Conservation (phyloP, 2,329 filamentous ascomycete species). For the Fusarium falciforme region DNA sequence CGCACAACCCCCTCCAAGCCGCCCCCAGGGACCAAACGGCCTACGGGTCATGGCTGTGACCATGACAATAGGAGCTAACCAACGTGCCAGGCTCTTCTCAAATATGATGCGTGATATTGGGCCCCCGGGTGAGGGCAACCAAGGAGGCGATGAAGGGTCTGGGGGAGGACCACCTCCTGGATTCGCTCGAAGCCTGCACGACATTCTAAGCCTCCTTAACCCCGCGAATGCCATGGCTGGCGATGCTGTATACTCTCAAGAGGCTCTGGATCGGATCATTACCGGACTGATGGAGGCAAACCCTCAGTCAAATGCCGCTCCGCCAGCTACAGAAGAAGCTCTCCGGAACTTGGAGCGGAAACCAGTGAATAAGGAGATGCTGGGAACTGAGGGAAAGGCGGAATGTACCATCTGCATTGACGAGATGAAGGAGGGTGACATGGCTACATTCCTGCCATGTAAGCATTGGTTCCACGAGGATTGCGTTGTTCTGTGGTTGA, state of each 20-base stretch:
- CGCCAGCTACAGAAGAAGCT: conserved; percentile 80
- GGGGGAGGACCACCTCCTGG: conserved; percentile 32
- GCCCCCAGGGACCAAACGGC: conserved; percentile 20
- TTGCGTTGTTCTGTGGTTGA: conserved; percentile 86
- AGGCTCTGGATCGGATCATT: conserved; percentile 89
- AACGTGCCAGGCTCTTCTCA: conserved; percentile 57
- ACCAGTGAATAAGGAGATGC: conserved; percentile 75
- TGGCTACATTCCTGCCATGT: conserved; percentile 84
- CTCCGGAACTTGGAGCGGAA: conserved; percentile 80
- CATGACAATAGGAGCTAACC: conserved; percentile 48
- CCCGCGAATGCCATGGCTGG: conserved; percentile 68
- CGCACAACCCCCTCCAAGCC: conserved; percentile 39
- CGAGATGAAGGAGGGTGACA: conserved; percentile 76
- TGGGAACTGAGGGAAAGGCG: conserved; percentile 73
- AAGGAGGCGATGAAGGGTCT: conserved; percentile 30
- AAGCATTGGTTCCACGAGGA: conserved; percentile 92
- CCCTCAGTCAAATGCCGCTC: conserved; percentile 79
- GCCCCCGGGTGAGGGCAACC: conserved; percentile 46
- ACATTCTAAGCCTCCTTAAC: conserved; percentile 66
- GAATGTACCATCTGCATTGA: conserved; percentile 98
- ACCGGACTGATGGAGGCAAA: conserved; percentile 89
- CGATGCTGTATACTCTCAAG: conserved; percentile 90
- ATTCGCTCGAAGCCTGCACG: conserved; percentile 56
- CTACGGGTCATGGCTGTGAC: conserved; percentile 33
- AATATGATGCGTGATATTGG: conserved; percentile 56